Base-by-base conservation (phyloP, 768 basidiomycete species). In the Austroboletus eburneus region DNA sequence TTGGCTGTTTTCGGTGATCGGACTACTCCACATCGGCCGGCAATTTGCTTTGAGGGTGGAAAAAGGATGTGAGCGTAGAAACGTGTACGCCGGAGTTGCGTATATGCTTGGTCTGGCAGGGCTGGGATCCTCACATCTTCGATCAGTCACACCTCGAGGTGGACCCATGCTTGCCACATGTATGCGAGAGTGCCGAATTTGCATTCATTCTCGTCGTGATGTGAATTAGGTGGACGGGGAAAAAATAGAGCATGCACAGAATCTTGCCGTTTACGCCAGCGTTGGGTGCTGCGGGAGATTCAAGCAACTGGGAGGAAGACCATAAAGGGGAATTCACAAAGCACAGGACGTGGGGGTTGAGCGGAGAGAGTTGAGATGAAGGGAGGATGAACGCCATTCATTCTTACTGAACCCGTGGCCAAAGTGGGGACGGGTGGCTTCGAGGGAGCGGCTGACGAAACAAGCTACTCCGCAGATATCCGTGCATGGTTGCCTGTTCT, bases 91-190 rank as follows among this genome's bases (percentile, higher is more conserved):
- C 52, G 45, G 61, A 62, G 46, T 58, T 52, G 52, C 50, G 42
- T 51, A 43, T 53, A 21, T 18, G 46, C 39, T 13, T 33, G 32
- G 32, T 33, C 12, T 9, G 32, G 12, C 32, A 56, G 51, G 52
- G 46, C 37, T 64, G 62, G 37, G 58, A 65, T 64, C 58, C 62
- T 64, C 61, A 55, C 34, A 39, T 46, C 52, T 65, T 48, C 2
- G 44, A 66, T 65, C 66, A 62, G 54, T 67, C 66, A 64, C 63
- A 41, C 62, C 64, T 65, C 64, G 62, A 66, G 63, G 63, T 53
- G 54, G 59, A 56, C 43, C 58, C 63, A 54, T 67, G 64, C 55
- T 52, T 50, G 46, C 61, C 65, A 65, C 66, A 61, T 61, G 64
- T 53, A 54, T 45, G 40, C 52, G 39, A 23, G 29, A 49, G 55